Percentiles rank a stretch among this genome's conserved stretches.
Evolutionary conservation across 306 rosid species (phyloP).

Genomic region (Corylus americana): DNA sequence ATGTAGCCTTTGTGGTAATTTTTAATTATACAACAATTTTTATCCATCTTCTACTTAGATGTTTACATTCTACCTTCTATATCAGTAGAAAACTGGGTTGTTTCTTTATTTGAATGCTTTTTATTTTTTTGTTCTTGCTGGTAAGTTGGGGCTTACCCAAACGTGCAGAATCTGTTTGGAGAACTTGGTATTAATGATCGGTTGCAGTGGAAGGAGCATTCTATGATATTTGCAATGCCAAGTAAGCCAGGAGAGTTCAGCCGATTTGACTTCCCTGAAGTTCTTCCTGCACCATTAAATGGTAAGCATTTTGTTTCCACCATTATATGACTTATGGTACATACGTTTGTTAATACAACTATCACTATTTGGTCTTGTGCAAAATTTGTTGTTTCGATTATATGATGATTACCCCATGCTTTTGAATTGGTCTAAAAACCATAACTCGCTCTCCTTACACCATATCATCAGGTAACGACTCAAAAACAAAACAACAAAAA

Average conservation of each 20-base stretch:
- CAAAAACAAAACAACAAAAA: no score
- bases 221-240: constrained; percentile 99
- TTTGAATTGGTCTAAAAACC: neutral
- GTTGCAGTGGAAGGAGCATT: constrained; percentile 98
- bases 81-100: neutral
- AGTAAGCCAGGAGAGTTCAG: constrained; percentile 95
- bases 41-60: neutral
- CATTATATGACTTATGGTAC: constrained; percentile 7
- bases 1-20: neutral
- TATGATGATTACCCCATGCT: neutral
- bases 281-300: constrained; percentile 85
- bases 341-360: constrained; percentile 17
- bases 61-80: neutral
- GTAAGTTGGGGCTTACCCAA: constrained; percentile 97
- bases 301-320: constrained; percentile 51
- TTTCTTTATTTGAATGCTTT: constrained; percentile 16
- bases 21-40: neutral
- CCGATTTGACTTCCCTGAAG: constrained; percentile 86
- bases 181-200: constrained; percentile 95
- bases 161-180: constrained; percentile 85
- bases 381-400: neutral
- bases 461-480: neutral
- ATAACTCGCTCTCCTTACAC: neutral
- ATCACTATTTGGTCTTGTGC: constrained; percentile 15
- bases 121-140: constrained; percentile 22